Conservation (phyloP, 352 stramenopile species). For the Thalassiosira livingstoniorum region DNA sequence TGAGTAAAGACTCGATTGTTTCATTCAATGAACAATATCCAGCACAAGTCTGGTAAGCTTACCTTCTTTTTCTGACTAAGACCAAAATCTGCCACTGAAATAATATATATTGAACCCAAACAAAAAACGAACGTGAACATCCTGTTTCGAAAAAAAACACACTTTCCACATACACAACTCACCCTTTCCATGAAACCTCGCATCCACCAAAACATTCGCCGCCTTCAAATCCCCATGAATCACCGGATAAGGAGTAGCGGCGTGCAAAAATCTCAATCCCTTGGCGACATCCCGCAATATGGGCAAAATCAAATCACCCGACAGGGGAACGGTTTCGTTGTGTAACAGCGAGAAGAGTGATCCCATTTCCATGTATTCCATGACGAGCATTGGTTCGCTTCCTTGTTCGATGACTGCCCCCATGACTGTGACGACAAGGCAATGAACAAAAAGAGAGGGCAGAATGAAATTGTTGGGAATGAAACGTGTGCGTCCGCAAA, state of each 20-base stretch:
- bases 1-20: no score
- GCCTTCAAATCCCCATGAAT: slow-evolving; percentile 74
- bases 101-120: no score
- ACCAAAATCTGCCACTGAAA: slow-evolving; percentile 78
- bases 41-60: no score
- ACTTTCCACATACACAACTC: no score
- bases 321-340: slow-evolving; percentile 64
- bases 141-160: no score
- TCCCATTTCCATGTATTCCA: slow-evolving; percentile 76
- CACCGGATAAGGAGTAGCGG: slow-evolving; percentile 54
- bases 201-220: slow-evolving; percentile 72
- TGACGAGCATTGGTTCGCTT: slow-evolving; percentile 68
- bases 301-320: slow-evolving; percentile 62
- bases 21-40: no score
- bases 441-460: no score
- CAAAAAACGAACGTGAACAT: no score
- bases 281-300: slow-evolving; percentile 66
- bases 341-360: slow-evolving; percentile 73
- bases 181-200: slow-evolving; percentile 71
- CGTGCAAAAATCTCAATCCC: slow-evolving; percentile 74
- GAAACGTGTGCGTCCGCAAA: no score
- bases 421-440: slow-evolving; percentile 51
- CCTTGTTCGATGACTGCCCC: slow-evolving; percentile 42
- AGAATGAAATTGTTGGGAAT: no score
- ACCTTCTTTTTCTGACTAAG: slow-evolving; percentile 62